Percentiles rank a stretch among this genome's conserved stretches.
These are phyloP conservation scores for Neospora caninum DNA, from an alignment of 169 alveolate genomes.

Conservation along the genomic window DNA sequence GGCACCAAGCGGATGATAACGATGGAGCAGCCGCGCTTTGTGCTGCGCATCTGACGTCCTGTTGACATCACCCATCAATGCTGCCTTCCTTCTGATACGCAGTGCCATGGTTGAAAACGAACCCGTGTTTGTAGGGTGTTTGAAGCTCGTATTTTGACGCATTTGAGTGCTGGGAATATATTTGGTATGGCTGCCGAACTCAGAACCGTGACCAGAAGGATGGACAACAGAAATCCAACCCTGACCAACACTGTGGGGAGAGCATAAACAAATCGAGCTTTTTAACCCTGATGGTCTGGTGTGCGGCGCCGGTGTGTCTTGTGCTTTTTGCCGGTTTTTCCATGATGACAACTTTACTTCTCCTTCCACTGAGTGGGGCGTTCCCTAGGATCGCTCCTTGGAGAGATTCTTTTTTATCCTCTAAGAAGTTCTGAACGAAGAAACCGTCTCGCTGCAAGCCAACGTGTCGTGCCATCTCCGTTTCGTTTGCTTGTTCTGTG, in stretches of 20 bases:
- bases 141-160: background rate
- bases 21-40: constrained; percentile 35
- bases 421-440: constrained; percentile 56
- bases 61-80: constrained; percentile 58
- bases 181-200: background rate
- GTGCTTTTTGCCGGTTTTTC: background rate
- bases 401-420: constrained; percentile 36
- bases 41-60: constrained; percentile 19
- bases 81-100: constrained; percentile 64
- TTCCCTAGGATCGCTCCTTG: constrained; percentile 22
- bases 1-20: constrained; percentile 56
- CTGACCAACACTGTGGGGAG: background rate
- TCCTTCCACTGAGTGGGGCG: constrained; percentile 49
- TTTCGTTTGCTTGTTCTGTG: background rate
- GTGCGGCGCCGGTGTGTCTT: background rate
- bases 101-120: background rate
- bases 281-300: constrained; percentile 51
- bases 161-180: background rate
- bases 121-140: background rate
- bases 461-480: background rate
- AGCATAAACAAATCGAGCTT: constrained; percentile 51
- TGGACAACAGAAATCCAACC: constrained; percentile 53
- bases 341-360: constrained; percentile 34
- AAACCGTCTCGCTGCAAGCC: background rate
- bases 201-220: constrained; percentile 23